Evolutionary conservation across 2,329 filamentous ascomycete species (phyloP).

Genomic region (Fusarium annulatum): DNA sequence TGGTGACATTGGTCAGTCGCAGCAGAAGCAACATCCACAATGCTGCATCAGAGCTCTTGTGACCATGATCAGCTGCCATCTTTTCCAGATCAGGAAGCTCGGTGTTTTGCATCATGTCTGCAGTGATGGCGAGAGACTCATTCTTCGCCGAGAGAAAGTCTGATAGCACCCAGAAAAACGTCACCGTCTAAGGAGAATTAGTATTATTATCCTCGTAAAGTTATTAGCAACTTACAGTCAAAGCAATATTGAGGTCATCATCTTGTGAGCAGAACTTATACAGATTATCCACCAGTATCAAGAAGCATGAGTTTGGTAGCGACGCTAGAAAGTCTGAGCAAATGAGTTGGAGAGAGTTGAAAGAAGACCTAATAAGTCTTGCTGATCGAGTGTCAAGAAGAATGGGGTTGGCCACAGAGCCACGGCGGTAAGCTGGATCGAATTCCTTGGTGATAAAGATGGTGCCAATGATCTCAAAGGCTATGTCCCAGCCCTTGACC

Average conservation of each 20-base stretch:
- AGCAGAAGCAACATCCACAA: constrained; percentile 83
- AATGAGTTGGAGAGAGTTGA: constrained; percentile 89
- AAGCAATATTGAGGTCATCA: constrained; percentile 92
- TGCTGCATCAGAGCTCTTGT: constrained; percentile 73
- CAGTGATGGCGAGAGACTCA: constrained; percentile 67
- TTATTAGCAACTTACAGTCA: constrained; percentile 71
- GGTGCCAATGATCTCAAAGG: constrained; percentile 86
- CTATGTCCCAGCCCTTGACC: constrained; percentile 83
- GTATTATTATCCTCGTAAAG: not conserved
- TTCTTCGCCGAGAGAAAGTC: constrained; percentile 79
- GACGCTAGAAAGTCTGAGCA: constrained; percentile 92
- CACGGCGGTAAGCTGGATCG: constrained; percentile 49
- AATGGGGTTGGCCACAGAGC: constrained; percentile 46
- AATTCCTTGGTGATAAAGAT: constrained; percentile 70
- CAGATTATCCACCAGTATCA: constrained; percentile 85
- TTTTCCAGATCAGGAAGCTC: constrained; percentile 63
- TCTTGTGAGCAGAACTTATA: constrained; percentile 89
- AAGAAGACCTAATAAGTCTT: constrained; percentile 85
- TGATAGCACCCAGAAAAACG: constrained; percentile 95
- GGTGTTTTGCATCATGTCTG: constrained; percentile 64
- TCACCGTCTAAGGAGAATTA: constrained; percentile 73
- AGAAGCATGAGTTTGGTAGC: constrained; percentile 76
- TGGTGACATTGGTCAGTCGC: constrained; percentile 76
- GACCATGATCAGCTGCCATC: constrained; percentile 68
- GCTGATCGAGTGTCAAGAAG: constrained; percentile 69